phyloP scores from a whole-genome alignment of 768 basidiomycete genomes.

The Kwoniella dejecticola region DNA sequence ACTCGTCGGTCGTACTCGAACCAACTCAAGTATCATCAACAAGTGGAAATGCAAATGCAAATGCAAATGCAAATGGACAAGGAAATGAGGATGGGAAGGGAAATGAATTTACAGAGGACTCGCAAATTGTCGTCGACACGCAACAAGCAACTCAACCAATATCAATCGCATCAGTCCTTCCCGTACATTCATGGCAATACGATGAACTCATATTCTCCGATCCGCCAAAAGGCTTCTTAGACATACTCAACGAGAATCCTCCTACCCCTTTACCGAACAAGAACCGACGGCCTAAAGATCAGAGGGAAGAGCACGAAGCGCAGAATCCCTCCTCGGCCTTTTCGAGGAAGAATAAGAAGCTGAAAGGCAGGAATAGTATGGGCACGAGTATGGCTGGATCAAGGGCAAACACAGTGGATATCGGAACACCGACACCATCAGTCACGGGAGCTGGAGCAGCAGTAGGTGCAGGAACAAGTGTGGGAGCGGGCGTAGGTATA shows the following conservation, averaged over 20 bases:
- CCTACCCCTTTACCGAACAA: slow-evolving; percentile 71
- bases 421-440: slow-evolving; percentile 11
- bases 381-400: slow-evolving; percentile 46
- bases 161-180: slow-evolving; percentile 37
- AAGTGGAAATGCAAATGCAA: neutral
- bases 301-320: slow-evolving; percentile 39
- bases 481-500: slow-evolving; percentile 12
- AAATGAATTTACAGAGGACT: neutral
- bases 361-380: slow-evolving; percentile 59
- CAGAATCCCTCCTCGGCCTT: neutral
- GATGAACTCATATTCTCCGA: slow-evolving; percentile 97
- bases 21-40: neutral
- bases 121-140: slow-evolving; percentile 6
- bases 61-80: neutral
- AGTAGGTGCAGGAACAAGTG: neutral
- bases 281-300: slow-evolving; percentile 41
- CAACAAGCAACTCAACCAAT: slow-evolving; percentile 5
- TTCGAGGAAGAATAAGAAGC: slow-evolving; percentile 45
- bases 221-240: slow-evolving; percentile 82
- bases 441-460: neutral
- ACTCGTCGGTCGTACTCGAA: neutral
- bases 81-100: no score
- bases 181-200: slow-evolving; percentile 95
- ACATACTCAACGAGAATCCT: slow-evolving; percentile 74
- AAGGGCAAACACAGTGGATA: slow-evolving; percentile 65